phyloP scores from a whole-genome alignment of 192 early-diverging fungal species.

The Podila epigama region DNA sequence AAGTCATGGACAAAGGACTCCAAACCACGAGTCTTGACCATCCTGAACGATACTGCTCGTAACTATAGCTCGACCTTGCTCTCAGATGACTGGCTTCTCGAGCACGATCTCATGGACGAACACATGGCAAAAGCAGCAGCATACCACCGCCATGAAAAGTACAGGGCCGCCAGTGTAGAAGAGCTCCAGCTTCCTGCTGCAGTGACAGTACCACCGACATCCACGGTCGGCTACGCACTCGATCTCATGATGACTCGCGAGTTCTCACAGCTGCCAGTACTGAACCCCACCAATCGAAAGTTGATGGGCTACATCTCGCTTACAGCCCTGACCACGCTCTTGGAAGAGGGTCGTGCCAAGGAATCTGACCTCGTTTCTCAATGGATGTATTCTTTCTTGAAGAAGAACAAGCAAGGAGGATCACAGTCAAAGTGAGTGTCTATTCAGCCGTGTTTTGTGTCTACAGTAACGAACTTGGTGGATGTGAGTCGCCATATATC shows the following conservation, averaged over 20 bases:
- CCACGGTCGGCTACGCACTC: conserved; percentile 67
- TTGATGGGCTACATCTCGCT: conserved; percentile 81
- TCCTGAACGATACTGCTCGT: conserved; percentile 73
- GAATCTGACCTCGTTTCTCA: conserved; percentile 57
- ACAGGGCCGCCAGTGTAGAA: conserved; percentile 82
- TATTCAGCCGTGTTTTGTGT: neutral
- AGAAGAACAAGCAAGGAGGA: conserved; percentile 26
- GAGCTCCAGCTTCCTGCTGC: conserved; percentile 86
- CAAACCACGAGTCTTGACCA: conserved; percentile 53
- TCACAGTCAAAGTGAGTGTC: conserved; percentile 18
- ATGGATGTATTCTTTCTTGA: conserved; percentile 73
- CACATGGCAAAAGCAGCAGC: conserved; percentile 62
- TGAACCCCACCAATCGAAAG: conserved; percentile 65
- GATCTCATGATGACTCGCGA: conserved; percentile 83
- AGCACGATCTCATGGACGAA: conserved; percentile 76
- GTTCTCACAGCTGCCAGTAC: conserved; percentile 88
- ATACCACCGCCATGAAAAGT: conserved; percentile 68
- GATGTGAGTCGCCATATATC: neutral
- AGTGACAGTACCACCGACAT: conserved; percentile 67
- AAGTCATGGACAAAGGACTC: conserved; percentile 15
- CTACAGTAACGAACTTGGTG: neutral
- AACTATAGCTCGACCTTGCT: conserved; percentile 76
- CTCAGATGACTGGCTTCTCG: conserved; percentile 81
- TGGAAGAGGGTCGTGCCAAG: conserved; percentile 60
- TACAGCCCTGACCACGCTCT: conserved; percentile 60